Evolutionary conservation across 208 protist species (phyloP).

Genomic region (Blechomonas ayalai): DNA sequence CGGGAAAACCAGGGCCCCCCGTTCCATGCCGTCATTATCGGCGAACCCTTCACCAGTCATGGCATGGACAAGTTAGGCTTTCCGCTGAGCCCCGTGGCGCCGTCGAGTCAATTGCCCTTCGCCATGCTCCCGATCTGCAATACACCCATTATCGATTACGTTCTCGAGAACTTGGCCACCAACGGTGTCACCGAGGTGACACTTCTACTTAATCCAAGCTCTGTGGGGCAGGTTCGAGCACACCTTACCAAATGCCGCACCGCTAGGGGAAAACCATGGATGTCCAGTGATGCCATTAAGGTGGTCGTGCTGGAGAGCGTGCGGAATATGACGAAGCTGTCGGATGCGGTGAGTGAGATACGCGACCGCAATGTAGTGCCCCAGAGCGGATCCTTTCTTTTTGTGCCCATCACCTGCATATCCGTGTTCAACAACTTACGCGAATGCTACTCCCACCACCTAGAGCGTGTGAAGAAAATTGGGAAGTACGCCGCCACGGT

Average conservation of each 20-base stretch:
- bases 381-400: constrained; percentile 66
- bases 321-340: constrained; percentile 35
- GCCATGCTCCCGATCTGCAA: constrained; percentile 83
- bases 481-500: constrained; percentile 76
- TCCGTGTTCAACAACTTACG: constrained; percentile 55
- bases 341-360: constrained; percentile 53
- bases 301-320: constrained; percentile 55
- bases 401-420: constrained; percentile 69
- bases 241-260: constrained; percentile 53
- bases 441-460: constrained; percentile 47
- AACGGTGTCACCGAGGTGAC: constrained; percentile 67
- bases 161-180: constrained; percentile 72
- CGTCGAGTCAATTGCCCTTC: constrained; percentile 42
- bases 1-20: constrained; percentile 8
- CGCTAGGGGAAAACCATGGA: constrained; percentile 53
- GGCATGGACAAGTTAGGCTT: background rate
- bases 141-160: constrained; percentile 82
- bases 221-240: constrained; percentile 24
- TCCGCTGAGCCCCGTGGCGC: constrained; percentile 58
- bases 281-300: constrained; percentile 53
- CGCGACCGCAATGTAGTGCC: constrained; percentile 68
- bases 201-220: constrained; percentile 54
- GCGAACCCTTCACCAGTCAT: constrained; percentile 32
- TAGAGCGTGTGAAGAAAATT: constrained; percentile 46
- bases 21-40: constrained; percentile 60